Base-by-base conservation (phyloP, 106 monocot species). In the Iris macrosiphon region DNA sequence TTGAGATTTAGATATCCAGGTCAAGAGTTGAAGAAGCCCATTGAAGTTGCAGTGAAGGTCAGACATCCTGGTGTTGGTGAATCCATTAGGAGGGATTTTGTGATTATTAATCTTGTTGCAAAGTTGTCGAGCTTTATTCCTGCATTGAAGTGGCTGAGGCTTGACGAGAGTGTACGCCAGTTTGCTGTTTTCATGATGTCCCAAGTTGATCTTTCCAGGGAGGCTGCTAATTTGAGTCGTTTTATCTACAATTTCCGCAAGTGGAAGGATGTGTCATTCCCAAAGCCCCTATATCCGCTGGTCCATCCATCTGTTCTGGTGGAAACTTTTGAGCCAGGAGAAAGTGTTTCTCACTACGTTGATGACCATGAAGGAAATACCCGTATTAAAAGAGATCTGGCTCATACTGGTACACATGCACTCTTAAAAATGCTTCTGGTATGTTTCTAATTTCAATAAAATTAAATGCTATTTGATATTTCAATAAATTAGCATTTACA, bases 111-210 rank as follows among this genome's bases (percentile, higher is more conserved):
- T 71, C 40, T 74, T 1, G 67, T 66, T 13, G 78, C 77, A 4
- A 78, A 75, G 51, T 2, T 71, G 35, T 78, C 83, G 7, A 66
- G 37, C 23, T 74, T 78, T 40, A 62, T 77, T 2, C 77, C 83
- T 40, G 59, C 70, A 11, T 60, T 82, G 51, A 78, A 60, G 3
- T 84, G 78, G 83, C 51, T 78, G 55, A 69, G 78, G 20, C 66
- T 78, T 24, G 83, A 84, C 50, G 83, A 84, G 56, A 84, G 83
- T 55, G 74, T 78, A n/a, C 78, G 49, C 8, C 78, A 84, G 38
- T 78, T 84, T 71, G 74, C 74, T 43, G 78, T 84, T 56, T 78
- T 78, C 50, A 84, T 84, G 83, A 78, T 84, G 78, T 70, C 83
- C 9, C 83, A 78, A 67, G 78, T 84, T 26, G 83, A 84, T 54